These are phyloP conservation scores for Tricholoma saponaceum DNA, from an alignment of 768 basidiomycete genomes.

Conservation along the genomic window DNA sequence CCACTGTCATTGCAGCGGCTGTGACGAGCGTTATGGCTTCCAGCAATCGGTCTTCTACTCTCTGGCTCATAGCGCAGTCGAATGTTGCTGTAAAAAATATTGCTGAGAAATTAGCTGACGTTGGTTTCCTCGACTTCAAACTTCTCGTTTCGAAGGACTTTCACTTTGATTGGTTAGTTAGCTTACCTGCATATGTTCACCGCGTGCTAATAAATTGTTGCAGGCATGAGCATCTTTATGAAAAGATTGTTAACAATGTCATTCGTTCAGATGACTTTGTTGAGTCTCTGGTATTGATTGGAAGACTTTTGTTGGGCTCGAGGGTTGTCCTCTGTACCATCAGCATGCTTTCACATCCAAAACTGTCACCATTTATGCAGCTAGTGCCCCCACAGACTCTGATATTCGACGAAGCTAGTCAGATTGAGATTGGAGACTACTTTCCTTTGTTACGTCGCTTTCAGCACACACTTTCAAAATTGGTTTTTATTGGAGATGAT, in stretches of 20 bases:
- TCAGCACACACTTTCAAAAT: conserved; percentile 33
- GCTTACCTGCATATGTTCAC: not conserved
- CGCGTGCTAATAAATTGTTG: not conserved
- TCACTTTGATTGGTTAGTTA: conserved; percentile 56
- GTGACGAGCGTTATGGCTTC: conserved; percentile 31
- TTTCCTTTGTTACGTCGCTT: conserved; percentile 34
- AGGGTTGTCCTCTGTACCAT: conserved; percentile 66
- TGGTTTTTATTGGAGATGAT: conserved; percentile 50
- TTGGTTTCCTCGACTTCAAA: conserved; percentile 47
- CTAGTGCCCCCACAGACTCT: conserved; percentile 35
- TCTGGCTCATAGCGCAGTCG: conserved; percentile 71
- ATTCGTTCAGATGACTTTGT: conserved; percentile 40
- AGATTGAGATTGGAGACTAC: conserved; percentile 48
- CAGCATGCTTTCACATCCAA: conserved; percentile 50
- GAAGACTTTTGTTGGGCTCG: conserved; percentile 29
- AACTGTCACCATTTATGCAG: conserved; percentile 18
- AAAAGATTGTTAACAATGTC: conserved; percentile 38
- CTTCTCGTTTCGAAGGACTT: conserved; percentile 65
- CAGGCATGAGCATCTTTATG: conserved; percentile 76
- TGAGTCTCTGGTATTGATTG: conserved; percentile 16
- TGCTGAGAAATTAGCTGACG: conserved; percentile 59
- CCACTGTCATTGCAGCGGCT: conserved; percentile 54
- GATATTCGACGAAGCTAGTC: conserved; percentile 53
- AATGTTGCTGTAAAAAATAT: conserved; percentile 82
- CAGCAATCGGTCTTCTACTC: conserved; percentile 22